Percentiles rank a stretch among this genome's conserved stretches.
phyloP scores from a whole-genome alignment of 148 eudicot species.

The Spergularia marina region DNA sequence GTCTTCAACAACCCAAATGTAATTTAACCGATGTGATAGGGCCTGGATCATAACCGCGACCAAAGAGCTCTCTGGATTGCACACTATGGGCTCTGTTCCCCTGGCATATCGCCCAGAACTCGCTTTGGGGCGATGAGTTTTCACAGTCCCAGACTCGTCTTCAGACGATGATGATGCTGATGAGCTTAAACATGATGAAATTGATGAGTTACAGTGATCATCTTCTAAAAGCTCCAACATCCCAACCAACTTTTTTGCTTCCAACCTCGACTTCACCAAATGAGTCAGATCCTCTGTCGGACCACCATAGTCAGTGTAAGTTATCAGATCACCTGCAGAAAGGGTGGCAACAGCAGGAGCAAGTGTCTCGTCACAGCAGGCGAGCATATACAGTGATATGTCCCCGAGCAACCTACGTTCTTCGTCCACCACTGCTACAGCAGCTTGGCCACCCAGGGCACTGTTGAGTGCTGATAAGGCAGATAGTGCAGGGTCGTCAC shows the following conservation, averaged over 20 bases:
- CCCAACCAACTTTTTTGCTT: constrained; percentile 47
- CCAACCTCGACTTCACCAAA: constrained; percentile 54
- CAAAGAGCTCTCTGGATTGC: constrained; percentile 70
- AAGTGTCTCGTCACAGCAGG: constrained; percentile 57
- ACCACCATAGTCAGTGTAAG: constrained; percentile 61
- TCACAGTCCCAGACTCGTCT: constrained; percentile 49
- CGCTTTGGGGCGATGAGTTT: constrained; percentile 30
- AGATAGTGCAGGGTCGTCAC: constrained; percentile 49
- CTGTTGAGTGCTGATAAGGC: constrained; percentile 42
- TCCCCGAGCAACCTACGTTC: constrained; percentile 66
- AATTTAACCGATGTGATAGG: constrained; percentile 65
- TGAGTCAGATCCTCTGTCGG: constrained; percentile 65
- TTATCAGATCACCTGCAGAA: constrained; percentile 73
- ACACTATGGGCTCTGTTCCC: constrained; percentile 60
- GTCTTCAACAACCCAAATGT: constrained; percentile 74
- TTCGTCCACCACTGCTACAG: constrained; percentile 68
- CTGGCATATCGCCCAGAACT: constrained; percentile 34
- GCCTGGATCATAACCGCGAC: constrained; percentile 94
- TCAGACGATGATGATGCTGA: constrained; percentile 58
- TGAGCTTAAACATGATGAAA: constrained; percentile 30
- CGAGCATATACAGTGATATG: constrained; percentile 61
- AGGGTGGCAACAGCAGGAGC: constrained; percentile 66
- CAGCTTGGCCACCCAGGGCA: constrained; percentile 40
- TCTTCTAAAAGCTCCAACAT: constrained; percentile 71
- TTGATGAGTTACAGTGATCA: constrained; percentile 29